phyloP scores from a whole-genome alignment of 257 asterid genomes.

The Lycium barbarum region DNA sequence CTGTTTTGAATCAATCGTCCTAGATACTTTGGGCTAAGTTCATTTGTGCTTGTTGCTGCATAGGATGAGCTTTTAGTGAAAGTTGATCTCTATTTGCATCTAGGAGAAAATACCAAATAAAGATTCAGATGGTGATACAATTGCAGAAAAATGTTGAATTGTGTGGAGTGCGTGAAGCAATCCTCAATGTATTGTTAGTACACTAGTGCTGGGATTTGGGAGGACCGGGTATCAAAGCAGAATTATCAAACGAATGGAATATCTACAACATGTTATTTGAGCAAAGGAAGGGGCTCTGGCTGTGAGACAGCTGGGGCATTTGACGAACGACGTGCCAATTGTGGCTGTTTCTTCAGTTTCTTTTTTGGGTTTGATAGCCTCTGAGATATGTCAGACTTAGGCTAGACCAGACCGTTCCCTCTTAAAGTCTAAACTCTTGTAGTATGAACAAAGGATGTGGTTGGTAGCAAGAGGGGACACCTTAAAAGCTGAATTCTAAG shows the following conservation, averaged over 20 bases:
- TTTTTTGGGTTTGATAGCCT: not conserved
- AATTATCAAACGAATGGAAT: not conserved
- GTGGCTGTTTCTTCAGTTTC: not conserved
- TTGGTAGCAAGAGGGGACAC: not conserved
- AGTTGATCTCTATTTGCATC: not conserved
- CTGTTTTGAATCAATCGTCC: no score
- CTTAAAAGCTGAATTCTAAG: not conserved
- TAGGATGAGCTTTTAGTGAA: not conserved
- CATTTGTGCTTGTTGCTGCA: not conserved
- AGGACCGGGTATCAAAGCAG: not conserved
- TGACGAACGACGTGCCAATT: not conserved
- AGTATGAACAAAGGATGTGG: not conserved
- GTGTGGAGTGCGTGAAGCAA: not conserved
- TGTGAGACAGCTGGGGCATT: not conserved
- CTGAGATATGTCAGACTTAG: not conserved
- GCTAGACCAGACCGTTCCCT: not conserved
- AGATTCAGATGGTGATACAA: not conserved
- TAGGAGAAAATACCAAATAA: not conserved
- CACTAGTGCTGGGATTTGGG: not conserved
- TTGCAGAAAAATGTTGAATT: not conserved
- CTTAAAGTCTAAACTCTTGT: not conserved
- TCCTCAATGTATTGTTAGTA: not conserved
- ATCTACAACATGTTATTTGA: not conserved
- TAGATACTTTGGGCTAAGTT: no score
- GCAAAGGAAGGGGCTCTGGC: not conserved